A percentile compares a stretch with the other conserved stretches of the same genome.
phyloP scores from a whole-genome alignment of 345 rosid species.

The Sisymbrium altissimum region DNA sequence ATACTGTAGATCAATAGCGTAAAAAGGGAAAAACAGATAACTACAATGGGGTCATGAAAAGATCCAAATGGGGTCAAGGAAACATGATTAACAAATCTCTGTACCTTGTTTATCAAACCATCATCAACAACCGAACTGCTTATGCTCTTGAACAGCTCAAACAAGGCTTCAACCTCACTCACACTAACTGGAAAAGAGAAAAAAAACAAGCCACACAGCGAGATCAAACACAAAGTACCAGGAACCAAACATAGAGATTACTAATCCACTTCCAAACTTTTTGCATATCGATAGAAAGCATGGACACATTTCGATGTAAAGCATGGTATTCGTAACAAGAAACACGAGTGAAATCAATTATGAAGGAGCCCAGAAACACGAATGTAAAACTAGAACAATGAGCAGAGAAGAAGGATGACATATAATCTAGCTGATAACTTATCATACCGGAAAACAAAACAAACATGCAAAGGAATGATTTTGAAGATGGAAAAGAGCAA shows the following conservation, averaged over 20 bases:
- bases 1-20: conserved; percentile 9
- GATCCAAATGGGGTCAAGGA: conserved; percentile 20
- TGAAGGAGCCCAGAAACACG: background rate
- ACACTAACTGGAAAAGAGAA: conserved; percentile 72
- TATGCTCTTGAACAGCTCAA: conserved; percentile 95
- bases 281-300: background rate
- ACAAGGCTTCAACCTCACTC: conserved; percentile 98
- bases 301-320: background rate
- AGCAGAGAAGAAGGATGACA: background rate
- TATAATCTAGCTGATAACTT: background rate
- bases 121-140: conserved; percentile 95
- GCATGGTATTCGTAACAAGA: background rate
- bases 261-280: background rate
- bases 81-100: background rate
- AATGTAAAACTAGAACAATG: background rate
- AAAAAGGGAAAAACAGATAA: background rate
- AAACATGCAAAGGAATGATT: background rate
- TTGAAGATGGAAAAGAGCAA: background rate
- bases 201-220: conserved; percentile 14
- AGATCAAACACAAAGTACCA: conserved; percentile 5
- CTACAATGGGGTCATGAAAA: conserved; percentile 14
- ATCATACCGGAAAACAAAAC: background rate
- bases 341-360: background rate
- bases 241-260: conserved; percentile 4
- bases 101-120: conserved; percentile 95